phyloP scores from a whole-genome alignment of 129 eudicot species.

The Flaveria robusta region DNA sequence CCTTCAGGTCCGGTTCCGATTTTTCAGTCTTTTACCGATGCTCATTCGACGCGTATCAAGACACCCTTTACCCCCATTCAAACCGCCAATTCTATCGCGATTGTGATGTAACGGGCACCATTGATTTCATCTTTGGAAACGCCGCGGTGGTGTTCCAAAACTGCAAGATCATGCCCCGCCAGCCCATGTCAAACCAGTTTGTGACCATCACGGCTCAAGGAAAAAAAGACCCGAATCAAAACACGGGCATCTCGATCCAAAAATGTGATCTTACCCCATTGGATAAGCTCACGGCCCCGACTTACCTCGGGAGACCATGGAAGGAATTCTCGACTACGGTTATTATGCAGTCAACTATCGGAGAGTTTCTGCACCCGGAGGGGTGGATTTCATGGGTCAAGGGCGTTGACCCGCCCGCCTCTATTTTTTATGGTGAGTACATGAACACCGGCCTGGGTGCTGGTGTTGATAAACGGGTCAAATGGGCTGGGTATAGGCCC shows the following conservation, averaged over 20 bases:
- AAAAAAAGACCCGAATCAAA: conserved; percentile 68
- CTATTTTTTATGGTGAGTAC: conserved; percentile 72
- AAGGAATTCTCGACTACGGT: conserved; percentile 67
- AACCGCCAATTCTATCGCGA: conserved; percentile 82
- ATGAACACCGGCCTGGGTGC: conserved; percentile 65
- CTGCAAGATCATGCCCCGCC: conserved; percentile 66
- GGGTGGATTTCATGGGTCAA: conserved; percentile 75
- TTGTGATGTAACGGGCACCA: conserved; percentile 69
- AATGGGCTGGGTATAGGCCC: conserved; percentile 68
- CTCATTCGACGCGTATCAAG: conserved; percentile 66
- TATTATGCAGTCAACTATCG: conserved; percentile 61
- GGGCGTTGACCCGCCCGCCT: conserved; percentile 58
- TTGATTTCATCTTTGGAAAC: conserved; percentile 87
- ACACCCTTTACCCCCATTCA: conserved; percentile 78
- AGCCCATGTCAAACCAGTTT: conserved; percentile 52
- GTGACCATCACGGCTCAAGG: conserved; percentile 84
- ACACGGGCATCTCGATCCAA: conserved; percentile 71
- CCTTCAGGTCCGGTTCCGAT: conserved; percentile 75
- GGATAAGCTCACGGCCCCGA: conserved; percentile 38
- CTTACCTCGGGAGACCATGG: conserved; percentile 85
- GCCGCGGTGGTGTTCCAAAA: conserved; percentile 72
- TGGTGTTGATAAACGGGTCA: conserved; percentile 42
- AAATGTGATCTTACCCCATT: conserved; percentile 43
- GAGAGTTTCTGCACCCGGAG: conserved; percentile 43
- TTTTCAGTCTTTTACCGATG: conserved; percentile 63